Evolutionary conservation across 768 basidiomycete genomes (phyloP).

Genomic region (Piloderma croceum): DNA sequence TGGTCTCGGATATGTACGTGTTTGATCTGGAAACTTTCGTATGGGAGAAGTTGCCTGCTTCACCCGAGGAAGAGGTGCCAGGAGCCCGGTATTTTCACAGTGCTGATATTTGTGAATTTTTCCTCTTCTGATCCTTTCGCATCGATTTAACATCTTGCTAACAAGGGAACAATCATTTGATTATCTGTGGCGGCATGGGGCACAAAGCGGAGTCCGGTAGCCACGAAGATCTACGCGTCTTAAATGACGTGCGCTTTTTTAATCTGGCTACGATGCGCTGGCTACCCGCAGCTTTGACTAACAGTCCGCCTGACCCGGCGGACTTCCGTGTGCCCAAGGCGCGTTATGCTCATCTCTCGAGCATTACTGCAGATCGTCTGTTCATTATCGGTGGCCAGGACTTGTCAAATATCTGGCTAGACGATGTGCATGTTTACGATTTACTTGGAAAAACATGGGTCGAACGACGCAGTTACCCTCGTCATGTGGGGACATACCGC

Average conservation of each 20-base stretch:
- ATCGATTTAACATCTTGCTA: conserved; percentile 13
- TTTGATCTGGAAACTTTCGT: conserved; percentile 78
- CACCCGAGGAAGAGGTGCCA: conserved; percentile 65
- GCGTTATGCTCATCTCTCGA: conserved; percentile 92
- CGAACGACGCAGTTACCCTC: conserved; percentile 71
- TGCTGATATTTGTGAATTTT: conserved; percentile 67
- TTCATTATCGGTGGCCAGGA: conserved; percentile 96
- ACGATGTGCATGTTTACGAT: conserved; percentile 90
- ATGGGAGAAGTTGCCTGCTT: conserved; percentile 68
- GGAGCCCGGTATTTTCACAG: conserved; percentile 93
- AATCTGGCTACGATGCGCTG: conserved; percentile 68
- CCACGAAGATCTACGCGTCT: conserved; percentile 81
- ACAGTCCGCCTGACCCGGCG: conserved; percentile 26
- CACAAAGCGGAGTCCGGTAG: conserved; percentile 64
- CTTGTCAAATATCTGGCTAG: conserved; percentile 86
- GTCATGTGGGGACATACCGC: conserved; percentile 96
- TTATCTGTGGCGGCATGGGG: conserved; percentile 95
- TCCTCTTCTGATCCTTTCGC: background rate
- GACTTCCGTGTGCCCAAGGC: conserved; percentile 66
- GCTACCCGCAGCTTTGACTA: conserved; percentile 44
- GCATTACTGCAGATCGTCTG: conserved; percentile 76
- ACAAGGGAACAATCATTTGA: conserved; percentile 81
- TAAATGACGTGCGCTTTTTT: conserved; percentile 89
- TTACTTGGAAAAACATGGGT: conserved; percentile 71
- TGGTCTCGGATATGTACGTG: conserved; percentile 86